Evolutionary conservation across 305 asterid genomes (phyloP), one percentile per base, ranked within the genome.

Genomic region (Lippia alba): DNA sequence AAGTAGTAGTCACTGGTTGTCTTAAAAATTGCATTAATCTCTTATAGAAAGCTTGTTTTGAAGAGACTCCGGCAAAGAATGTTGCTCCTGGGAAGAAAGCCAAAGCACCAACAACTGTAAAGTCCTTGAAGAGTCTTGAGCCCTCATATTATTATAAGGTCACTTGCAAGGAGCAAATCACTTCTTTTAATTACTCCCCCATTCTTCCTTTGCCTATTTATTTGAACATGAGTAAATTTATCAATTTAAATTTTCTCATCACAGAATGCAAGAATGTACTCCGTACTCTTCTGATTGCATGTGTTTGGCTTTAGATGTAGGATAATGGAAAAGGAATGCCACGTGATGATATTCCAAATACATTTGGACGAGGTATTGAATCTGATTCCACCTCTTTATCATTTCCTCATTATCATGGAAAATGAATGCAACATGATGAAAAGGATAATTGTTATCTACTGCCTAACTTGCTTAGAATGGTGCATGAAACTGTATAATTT

Each of bases 281-380:
- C 49, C 68, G 59, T 44, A 51, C 65, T 63, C 63, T 66, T 40
- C 73, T 81, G 81, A 75, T 66, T 62, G n/a, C n/a, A n/a, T n/a
- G 67, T 56, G 17, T 65, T n/a, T 56, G 69, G 56, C 81, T 46
- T 72, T 63, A 71, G 20, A 57, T 82, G 61, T 78, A 92, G 98
- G 98, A 92, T 83, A 92, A 92, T 79, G 98, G 98, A 80, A 88
- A 86, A 77, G 98, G 98, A 82, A 92, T 92, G 98, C 90, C 98
- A 16, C 96, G 90, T 73, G 98, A 90, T 74, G 98, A 92, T 85
- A 92, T 92, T 72, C 98, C 98, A 33, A 90, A 92, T 81, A 92
- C 90, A 96, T 90, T 92, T 83, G 96, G 98, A 57, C 83, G 98
- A 92, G 98, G 98, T 92, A 58, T 73, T 53, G 60, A 56, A 18